Conservation (phyloP, 306 rosid species). For the Castanopsis chinensis region DNA sequence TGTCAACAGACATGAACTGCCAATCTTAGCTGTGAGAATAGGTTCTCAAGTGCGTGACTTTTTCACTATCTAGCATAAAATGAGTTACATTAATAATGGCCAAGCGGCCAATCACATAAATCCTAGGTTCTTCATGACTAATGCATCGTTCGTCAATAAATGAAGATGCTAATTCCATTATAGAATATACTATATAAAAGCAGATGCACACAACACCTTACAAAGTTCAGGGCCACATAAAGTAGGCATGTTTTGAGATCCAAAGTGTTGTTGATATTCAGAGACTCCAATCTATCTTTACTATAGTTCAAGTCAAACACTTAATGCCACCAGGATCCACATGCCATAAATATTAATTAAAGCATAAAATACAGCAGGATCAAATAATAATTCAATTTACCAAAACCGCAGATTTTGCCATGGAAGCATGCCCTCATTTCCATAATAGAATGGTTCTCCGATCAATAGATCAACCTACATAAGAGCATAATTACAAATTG, state of each 20-base stretch:
- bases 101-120: not conserved
- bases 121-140: not conserved
- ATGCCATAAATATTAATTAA: constrained; percentile 6
- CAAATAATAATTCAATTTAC: constrained; percentile 35
- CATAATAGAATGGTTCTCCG: constrained; percentile 85
- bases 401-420: constrained; percentile 94
- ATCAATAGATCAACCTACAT: constrained; percentile 75
- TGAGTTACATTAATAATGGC: not conserved
- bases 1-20: not conserved
- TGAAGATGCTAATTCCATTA: not conserved
- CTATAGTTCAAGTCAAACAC: not conserved
- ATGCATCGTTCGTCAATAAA: not conserved
- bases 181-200: not conserved
- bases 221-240: not conserved
- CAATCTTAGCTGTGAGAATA: not conserved
- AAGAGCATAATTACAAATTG: constrained; percentile 10
- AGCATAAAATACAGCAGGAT: constrained; percentile 17
- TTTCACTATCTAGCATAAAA: not conserved
- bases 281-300: not conserved
- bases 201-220: not conserved
- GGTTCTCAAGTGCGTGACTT: not conserved
- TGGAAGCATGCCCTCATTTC: constrained; percentile 79
- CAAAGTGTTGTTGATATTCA: not conserved
- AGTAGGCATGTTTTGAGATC: not conserved
- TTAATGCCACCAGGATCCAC: constrained; percentile 9